These are phyloP conservation scores for Cladosporium phlei DNA, from an alignment of 2,329 filamentous ascomycete genomes.

Conservation along the genomic window DNA sequence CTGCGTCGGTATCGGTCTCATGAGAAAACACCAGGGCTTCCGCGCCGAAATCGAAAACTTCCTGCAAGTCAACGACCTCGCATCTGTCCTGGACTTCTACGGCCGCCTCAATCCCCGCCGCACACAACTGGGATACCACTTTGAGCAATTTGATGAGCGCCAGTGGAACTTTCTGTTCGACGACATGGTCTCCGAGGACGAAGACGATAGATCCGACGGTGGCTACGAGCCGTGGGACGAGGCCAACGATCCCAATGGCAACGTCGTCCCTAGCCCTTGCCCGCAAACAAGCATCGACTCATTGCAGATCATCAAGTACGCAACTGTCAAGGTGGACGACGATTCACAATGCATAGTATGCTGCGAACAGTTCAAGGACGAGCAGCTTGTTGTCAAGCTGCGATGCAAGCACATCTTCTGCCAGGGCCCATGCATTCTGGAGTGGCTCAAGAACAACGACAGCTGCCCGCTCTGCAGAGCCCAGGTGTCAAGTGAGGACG, in stretches of 20 bases:
- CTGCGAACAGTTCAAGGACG: slow-evolving; percentile 15
- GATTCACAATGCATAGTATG: slow-evolving; percentile 19
- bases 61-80: slow-evolving; percentile 10
- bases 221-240: slow-evolving; percentile 22
- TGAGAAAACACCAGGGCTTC: slow-evolving; percentile 22
- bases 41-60: slow-evolving; percentile 16
- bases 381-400: slow-evolving; percentile 17
- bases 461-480: slow-evolving; percentile 24
- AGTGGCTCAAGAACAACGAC: slow-evolving; percentile 21
- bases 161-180: slow-evolving; percentile 25
- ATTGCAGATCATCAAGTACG: slow-evolving; percentile 17
- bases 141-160: slow-evolving; percentile 27
- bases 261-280: slow-evolving; percentile 16
- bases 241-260: slow-evolving; percentile 23
- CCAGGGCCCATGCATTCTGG: slow-evolving; percentile 17
- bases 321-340: slow-evolving; percentile 14
- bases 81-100: slow-evolving; percentile 16
- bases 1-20: slow-evolving; percentile 23
- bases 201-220: slow-evolving; percentile 10
- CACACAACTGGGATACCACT: slow-evolving; percentile 17
- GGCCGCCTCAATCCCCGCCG: slow-evolving; percentile 18
- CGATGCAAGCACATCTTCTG: slow-evolving; percentile 22
- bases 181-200: slow-evolving; percentile 20
- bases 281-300: slow-evolving; percentile 19
- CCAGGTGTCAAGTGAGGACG: slow-evolving; percentile 6